These are phyloP conservation scores for Mallotus repandus DNA, from an alignment of 441 rosid genomes.

Conservation along the genomic window DNA sequence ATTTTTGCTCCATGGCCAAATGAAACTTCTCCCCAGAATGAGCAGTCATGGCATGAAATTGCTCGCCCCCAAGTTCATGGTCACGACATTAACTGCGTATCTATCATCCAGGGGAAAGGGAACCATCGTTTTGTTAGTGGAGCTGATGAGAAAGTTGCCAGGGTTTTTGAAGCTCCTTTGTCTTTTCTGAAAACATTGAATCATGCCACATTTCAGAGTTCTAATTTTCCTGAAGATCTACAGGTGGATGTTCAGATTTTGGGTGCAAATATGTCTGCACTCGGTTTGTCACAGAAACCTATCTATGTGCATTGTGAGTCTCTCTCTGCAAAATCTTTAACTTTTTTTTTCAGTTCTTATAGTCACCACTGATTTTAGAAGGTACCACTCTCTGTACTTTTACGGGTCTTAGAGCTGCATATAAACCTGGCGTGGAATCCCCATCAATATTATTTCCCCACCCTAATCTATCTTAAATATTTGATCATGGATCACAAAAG, in stretches of 20 bases:
- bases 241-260: constrained; percentile 68
- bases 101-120: constrained; percentile 79
- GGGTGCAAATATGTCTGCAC: constrained; percentile 98
- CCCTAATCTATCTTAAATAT: background rate
- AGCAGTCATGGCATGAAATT: constrained; percentile 82
- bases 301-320: constrained; percentile 65
- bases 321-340: background rate
- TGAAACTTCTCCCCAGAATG: constrained; percentile 32
- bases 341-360: background rate
- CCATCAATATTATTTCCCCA: background rate
- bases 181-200: constrained; percentile 83
- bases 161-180: constrained; percentile 93
- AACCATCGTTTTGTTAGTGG: constrained; percentile 92
- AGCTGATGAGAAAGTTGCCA: constrained; percentile 94
- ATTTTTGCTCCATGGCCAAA: constrained; percentile 79
- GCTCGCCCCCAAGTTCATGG: constrained; percentile 99
- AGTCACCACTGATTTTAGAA: background rate
- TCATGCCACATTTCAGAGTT: constrained; percentile 45
- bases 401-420: background rate
- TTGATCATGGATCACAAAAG: background rate
- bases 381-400: background rate
- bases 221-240: constrained; percentile 51
- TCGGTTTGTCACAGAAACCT: constrained; percentile 94
- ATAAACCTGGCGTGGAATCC: background rate
- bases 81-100: constrained; percentile 82